Conservation (phyloP, 2,329 filamentous ascomycete species). For the Sporothrix sp. region DNA sequence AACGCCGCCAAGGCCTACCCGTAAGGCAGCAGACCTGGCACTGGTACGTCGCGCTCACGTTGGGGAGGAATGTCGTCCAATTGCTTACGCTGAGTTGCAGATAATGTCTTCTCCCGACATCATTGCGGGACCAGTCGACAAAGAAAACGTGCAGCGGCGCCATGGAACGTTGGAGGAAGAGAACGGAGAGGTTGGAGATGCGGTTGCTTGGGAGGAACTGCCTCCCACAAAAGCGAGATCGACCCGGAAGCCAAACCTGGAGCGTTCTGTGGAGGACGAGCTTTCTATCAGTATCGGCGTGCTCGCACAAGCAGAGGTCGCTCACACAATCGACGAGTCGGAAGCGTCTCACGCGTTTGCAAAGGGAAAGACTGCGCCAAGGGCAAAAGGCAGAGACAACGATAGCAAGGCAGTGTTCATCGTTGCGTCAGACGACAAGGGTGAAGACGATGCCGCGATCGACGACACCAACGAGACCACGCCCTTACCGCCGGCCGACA, state of each 20-base stretch:
- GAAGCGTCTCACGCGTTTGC: neutral
- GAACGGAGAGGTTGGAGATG: too few relatives aligned
- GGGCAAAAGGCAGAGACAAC: conserved; percentile 16
- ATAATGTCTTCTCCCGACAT: conserved; percentile 23
- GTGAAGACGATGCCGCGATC: neutral
- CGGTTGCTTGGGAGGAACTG: too few relatives aligned
- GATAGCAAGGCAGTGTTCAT: conserved; percentile 18
- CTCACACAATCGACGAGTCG: neutral
- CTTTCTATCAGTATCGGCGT: neutral
- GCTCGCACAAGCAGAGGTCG: neutral
- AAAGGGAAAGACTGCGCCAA: neutral
- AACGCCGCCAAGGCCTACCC: neutral
- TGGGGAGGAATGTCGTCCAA: too few relatives aligned
- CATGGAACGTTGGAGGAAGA: too few relatives aligned
- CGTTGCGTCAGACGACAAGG: conserved; percentile 3
- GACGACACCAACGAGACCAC: too few relatives aligned
- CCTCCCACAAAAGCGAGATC: neutral
- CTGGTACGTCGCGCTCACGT: neutral
- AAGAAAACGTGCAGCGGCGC: neutral
- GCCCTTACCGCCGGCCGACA: too few relatives aligned
- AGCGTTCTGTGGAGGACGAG: neutral
- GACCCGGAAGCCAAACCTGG: neutral
- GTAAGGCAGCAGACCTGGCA: neutral
- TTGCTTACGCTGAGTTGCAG: too few relatives aligned
- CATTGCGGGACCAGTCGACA: conserved; percentile 6